phyloP scores from a whole-genome alignment of 2,329 filamentous ascomycete genomes.

The Byssoonygena ceratinophila region DNA sequence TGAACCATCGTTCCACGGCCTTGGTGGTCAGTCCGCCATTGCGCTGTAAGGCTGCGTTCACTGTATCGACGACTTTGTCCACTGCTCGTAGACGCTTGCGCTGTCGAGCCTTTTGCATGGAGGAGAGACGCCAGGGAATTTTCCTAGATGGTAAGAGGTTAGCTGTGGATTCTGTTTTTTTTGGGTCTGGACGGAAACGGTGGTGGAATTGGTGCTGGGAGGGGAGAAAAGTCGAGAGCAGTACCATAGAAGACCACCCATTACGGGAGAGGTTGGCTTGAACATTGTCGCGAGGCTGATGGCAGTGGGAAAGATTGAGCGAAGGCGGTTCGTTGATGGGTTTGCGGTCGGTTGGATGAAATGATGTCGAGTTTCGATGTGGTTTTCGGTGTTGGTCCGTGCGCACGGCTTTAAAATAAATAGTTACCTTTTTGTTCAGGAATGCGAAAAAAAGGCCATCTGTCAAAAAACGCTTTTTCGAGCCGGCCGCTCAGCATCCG shows the following conservation, averaged over 20 bases:
- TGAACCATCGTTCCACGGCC: constrained; percentile 80
- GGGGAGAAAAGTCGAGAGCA: too few relatives aligned
- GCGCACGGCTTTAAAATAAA: neutral
- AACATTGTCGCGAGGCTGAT: constrained; percentile 54
- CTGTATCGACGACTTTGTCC: constrained; percentile 72
- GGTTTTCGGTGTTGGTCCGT: constrained; percentile 16
- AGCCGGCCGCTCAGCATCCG: neutral
- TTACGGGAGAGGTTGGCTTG: constrained; percentile 64
- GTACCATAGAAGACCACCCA: constrained; percentile 76
- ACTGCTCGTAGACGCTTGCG: constrained; percentile 72
- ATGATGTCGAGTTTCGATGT: neutral
- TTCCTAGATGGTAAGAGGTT: constrained; percentile 50
- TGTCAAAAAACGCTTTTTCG: too few relatives aligned
- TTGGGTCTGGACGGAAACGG: neutral
- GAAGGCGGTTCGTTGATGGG: too few relatives aligned
- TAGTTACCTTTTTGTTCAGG: neutral
- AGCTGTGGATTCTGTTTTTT: neutral
- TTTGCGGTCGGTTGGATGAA: neutral
- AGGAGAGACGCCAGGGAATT: constrained; percentile 89
- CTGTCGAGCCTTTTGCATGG: constrained; percentile 81
- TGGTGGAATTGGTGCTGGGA: constrained; percentile 11
- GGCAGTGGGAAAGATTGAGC: neutral
- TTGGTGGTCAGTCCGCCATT: constrained; percentile 60
- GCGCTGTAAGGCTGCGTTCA: constrained; percentile 67
- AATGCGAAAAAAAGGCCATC: too few relatives aligned